Conservation (phyloP, 257 asterid genomes). For the Solanum virginianum region DNA sequence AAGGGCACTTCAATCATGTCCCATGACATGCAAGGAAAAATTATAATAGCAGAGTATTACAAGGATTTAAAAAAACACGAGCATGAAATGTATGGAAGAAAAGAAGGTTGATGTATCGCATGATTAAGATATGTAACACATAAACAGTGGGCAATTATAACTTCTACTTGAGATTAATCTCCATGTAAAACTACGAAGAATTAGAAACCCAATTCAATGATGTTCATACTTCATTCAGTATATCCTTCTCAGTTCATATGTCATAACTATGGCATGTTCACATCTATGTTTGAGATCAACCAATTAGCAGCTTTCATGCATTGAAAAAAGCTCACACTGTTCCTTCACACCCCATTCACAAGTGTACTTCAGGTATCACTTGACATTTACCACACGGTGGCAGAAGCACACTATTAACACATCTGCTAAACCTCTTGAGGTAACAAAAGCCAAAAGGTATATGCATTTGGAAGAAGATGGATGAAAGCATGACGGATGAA, state of each 20-base stretch:
- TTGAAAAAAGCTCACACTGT: neutral
- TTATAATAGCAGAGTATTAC: neutral
- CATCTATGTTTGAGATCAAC: neutral
- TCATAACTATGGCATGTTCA: neutral
- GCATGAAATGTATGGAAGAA: neutral
- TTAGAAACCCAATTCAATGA: neutral
- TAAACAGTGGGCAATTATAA: neutral
- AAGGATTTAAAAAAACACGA: neutral
- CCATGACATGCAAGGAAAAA: neutral
- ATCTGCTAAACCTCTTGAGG: neutral
- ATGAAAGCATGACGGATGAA: neutral
- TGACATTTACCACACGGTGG: neutral
- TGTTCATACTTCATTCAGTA: neutral
- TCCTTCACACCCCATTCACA: neutral
- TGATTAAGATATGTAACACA: neutral
- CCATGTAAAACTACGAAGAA: neutral
- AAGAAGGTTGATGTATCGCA: neutral
- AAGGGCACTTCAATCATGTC: neutral
- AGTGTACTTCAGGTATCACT: neutral
- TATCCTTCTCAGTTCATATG: neutral
- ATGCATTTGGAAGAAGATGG: neutral
- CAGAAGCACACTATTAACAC: neutral
- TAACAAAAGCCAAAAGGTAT: neutral
- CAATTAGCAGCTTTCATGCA: neutral
- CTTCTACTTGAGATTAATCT: neutral